Evolutionary conservation across 148 eudicot species (phyloP).

Genomic region (Nyssa sinensis): DNA sequence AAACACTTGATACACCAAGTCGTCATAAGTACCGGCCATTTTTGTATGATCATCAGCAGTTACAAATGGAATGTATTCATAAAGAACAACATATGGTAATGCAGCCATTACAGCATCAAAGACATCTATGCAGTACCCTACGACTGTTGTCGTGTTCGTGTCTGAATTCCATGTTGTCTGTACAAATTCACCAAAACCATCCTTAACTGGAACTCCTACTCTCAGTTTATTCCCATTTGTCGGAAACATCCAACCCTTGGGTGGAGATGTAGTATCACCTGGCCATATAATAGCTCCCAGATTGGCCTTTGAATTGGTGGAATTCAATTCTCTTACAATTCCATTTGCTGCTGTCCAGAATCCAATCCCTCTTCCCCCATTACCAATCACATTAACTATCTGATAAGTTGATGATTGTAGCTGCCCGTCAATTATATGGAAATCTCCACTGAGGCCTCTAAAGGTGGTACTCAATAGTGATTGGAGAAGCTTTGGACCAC

Average conservation of each 20-base stretch:
- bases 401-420: conserved; percentile 19
- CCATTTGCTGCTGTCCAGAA: conserved; percentile 25
- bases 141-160: neutral
- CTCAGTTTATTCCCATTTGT: neutral
- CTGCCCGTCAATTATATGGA: conserved; percentile 18
- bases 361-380: conserved; percentile 23
- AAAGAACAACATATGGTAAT: neutral
- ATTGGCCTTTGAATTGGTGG: conserved; percentile 7
- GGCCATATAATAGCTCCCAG: conserved; percentile 26
- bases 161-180: too few relatives aligned
- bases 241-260: neutral
- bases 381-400: conserved; percentile 26
- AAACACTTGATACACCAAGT: conserved; percentile 19
- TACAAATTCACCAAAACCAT: neutral
- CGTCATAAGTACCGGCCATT: conserved; percentile 1
- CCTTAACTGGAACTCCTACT: neutral
- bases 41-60: neutral
- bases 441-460: conserved; percentile 31
- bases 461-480: conserved; percentile 19
- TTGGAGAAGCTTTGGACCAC: conserved; percentile 26
- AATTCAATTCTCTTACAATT: neutral
- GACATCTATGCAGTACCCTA: neutral
- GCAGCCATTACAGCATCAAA: neutral
- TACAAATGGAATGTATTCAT: neutral
- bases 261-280: conserved; percentile 3